Percentiles rank a stretch among this genome's conserved stretches.
phyloP scores from a whole-genome alignment of 768 basidiomycete species.

The Suillus bovinus region DNA sequence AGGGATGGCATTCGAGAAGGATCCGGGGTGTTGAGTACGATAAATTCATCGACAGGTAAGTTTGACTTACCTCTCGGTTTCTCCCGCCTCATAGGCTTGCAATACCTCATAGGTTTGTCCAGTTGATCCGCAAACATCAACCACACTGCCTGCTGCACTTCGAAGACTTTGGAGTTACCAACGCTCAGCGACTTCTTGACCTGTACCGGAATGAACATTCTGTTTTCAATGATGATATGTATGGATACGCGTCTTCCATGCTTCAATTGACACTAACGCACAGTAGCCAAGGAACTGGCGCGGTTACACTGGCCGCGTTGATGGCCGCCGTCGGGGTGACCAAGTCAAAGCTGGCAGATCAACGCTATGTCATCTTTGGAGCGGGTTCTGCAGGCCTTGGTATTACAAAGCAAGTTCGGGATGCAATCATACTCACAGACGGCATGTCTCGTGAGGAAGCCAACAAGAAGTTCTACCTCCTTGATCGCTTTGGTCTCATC shows the following conservation, averaged over 20 bases:
- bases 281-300: conserved; percentile 72
- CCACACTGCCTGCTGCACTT: conserved; percentile 68
- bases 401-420: conserved; percentile 72
- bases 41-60: conserved; percentile 71
- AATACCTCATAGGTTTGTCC: conserved; percentile 56
- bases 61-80: neutral
- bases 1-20: conserved; percentile 77
- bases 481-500: conserved; percentile 69
- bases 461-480: conserved; percentile 64
- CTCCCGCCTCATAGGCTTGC: neutral
- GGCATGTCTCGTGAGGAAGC: conserved; percentile 57
- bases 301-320: conserved; percentile 69
- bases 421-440: conserved; percentile 66
- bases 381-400: conserved; percentile 84
- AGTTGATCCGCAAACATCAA: conserved; percentile 67
- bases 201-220: conserved; percentile 63
- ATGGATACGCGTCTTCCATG: conserved; percentile 17
- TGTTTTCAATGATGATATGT: conserved; percentile 88
- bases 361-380: conserved; percentile 78
- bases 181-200: conserved; percentile 68
- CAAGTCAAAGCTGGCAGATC: conserved; percentile 62
- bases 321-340: conserved; percentile 72
- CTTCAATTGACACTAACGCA: neutral
- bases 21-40: conserved; percentile 76
- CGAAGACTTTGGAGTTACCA: conserved; percentile 82